phyloP scores from a whole-genome alignment of 2,329 filamentous ascomycete species.

The Colletotrichum sp. region DNA sequence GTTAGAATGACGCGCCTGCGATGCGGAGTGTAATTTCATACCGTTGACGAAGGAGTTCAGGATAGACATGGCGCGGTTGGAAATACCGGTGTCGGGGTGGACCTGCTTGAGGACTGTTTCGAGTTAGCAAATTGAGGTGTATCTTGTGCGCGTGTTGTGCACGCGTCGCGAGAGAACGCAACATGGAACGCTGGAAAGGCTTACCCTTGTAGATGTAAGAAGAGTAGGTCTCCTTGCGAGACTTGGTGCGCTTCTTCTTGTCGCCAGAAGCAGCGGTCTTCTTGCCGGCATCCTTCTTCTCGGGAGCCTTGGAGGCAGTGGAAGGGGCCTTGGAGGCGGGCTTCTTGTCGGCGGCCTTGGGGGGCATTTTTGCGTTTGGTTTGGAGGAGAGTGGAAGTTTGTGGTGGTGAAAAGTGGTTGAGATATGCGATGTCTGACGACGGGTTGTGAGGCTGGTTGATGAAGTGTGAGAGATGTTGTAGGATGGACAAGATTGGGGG shows the following conservation, averaged over 20 bases:
- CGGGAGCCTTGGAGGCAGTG: constrained; percentile 70
- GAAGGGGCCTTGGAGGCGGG: constrained; percentile 95
- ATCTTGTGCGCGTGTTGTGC: not conserved
- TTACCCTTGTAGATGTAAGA: constrained; percentile 99
- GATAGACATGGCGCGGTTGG: constrained; percentile 99
- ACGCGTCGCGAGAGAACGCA: not conserved
- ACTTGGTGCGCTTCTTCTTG: constrained; percentile 99
- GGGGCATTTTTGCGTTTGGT: constrained; percentile 77
- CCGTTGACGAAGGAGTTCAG: constrained; percentile 99
- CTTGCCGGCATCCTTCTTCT: constrained; percentile 99
- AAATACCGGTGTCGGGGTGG: constrained; percentile 99
- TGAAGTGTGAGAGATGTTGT: constrained; percentile 50
- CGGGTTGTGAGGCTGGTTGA: constrained; percentile 34
- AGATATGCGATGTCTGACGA: constrained; percentile 23
- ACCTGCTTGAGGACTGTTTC: constrained; percentile 95
- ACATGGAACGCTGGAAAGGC: not conserved
- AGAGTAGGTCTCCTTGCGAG: constrained; percentile 99
- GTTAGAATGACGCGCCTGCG: constrained; percentile 22
- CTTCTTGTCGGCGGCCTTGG: constrained; percentile 99
- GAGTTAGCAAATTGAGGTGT: constrained; percentile 32
- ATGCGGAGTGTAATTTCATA: constrained; percentile 39
- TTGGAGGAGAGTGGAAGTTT: not conserved
- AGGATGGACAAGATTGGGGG: constrained; percentile 53
- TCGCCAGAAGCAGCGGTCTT: constrained; percentile 96
- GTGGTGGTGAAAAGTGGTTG: constrained; percentile 2